Percentiles rank a stretch among this genome's conserved stretches.
Evolutionary conservation across 345 rosid genomes (phyloP).

Genomic region (Gossypium sturtianum): DNA sequence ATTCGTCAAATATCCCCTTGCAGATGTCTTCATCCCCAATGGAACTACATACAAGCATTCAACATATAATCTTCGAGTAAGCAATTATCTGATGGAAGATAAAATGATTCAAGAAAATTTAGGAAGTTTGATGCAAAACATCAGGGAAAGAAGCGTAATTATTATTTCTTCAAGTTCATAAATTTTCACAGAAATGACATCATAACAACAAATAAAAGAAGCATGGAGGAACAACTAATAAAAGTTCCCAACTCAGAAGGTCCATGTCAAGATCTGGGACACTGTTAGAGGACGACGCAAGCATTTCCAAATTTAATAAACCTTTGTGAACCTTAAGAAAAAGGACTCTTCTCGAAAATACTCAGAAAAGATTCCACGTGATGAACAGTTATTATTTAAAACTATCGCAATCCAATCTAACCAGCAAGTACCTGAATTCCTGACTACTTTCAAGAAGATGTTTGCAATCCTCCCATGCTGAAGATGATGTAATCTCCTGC

Average conservation of each 20-base stretch:
- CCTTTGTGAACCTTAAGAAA: not conserved
- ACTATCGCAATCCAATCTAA: not conserved
- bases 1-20: constrained; percentile 64
- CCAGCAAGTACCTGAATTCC: constrained; percentile 65
- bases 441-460: constrained; percentile 62
- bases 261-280: not conserved
- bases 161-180: not conserved
- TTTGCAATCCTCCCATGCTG: constrained; percentile 77
- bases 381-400: constrained; percentile 8
- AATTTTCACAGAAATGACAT: not conserved
- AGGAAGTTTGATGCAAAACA: not conserved
- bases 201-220: not conserved
- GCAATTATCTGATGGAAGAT: not conserved
- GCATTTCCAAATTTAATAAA: not conserved
- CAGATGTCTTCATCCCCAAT: constrained; percentile 67
- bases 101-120: constrained; percentile 5
- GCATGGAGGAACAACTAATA: not conserved
- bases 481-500: constrained; percentile 73
- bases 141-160: not conserved
- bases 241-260: not conserved
- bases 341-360: not conserved
- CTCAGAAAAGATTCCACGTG: constrained; percentile 7
- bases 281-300: not conserved
- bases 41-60: constrained; percentile 40
- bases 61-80: constrained; percentile 10